phyloP scores from a whole-genome alignment of 306 rosid genomes.

The Prosopis cineraria region DNA sequence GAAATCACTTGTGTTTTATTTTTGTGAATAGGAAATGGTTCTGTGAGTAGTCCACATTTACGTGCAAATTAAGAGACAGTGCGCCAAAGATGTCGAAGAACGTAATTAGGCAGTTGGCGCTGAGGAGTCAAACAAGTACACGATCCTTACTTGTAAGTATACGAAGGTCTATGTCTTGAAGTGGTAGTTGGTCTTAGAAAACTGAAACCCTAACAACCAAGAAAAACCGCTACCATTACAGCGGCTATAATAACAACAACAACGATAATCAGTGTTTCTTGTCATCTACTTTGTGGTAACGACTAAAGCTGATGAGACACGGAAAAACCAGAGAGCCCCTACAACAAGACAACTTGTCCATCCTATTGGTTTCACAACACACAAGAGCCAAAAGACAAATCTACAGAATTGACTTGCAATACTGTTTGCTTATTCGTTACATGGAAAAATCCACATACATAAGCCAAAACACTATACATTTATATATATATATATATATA shows the following conservation, averaged over 20 bases:
- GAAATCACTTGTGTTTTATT: no score
- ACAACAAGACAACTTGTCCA: neutral
- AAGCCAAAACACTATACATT: slow-evolving; percentile 33
- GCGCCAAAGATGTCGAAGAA: neutral
- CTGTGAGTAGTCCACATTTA: neutral
- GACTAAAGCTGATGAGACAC: neutral
- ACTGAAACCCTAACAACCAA: slow-evolving; percentile 32
- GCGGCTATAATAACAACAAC: slow-evolving; percentile 36
- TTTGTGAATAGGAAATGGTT: neutral
- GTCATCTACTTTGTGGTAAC: slow-evolving; percentile 21
- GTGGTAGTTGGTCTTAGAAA: slow-evolving; percentile 28
- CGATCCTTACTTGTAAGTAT: neutral
- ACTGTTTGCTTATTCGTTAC: slow-evolving; percentile 21
- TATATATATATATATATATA: slow-evolving; percentile 14
- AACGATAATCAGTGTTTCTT: slow-evolving; percentile 21
- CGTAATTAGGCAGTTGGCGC: neutral
- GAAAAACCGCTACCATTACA: slow-evolving; percentile 36
- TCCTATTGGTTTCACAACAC: slow-evolving; percentile 8
- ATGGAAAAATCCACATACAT: slow-evolving; percentile 29
- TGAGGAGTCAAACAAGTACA: neutral
- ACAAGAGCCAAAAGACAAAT: slow-evolving; percentile 34
- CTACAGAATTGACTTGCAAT: slow-evolving; percentile 23
- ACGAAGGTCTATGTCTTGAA: slow-evolving; percentile 23
- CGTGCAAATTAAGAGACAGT: neutral
- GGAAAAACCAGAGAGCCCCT: slow-evolving; percentile 33